Evolutionary conservation across 2,329 filamentous ascomycete genomes (phyloP).

Genomic region (Talaromyces sp.): DNA sequence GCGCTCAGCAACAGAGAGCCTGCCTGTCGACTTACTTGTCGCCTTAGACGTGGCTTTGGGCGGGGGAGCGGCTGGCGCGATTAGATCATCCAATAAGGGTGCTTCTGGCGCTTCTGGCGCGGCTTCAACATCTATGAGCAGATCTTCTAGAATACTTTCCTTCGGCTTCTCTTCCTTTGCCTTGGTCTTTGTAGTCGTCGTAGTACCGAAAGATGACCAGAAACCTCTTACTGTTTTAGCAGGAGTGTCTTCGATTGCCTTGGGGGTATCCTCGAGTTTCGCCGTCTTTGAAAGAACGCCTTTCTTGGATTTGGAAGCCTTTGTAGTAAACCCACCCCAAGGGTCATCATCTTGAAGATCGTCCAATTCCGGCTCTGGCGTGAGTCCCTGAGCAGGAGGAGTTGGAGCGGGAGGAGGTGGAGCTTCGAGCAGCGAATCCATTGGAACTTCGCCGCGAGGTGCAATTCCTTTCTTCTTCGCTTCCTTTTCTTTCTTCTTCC

Average conservation of each 20-base stretch:
- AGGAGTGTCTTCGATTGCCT: constrained; percentile 35
- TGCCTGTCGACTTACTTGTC: constrained; percentile 34
- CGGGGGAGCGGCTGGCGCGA: constrained; percentile 34
- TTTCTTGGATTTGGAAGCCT: constrained; percentile 35
- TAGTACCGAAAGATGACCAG: constrained; percentile 40
- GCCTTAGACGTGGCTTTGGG: constrained; percentile 39
- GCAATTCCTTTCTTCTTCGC: constrained; percentile 13
- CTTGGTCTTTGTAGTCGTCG: constrained; percentile 33
- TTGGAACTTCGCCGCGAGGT: constrained; percentile 1
- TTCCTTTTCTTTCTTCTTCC: constrained; percentile 12
- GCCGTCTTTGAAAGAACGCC: constrained; percentile 27
- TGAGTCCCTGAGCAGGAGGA: constrained; percentile 41
- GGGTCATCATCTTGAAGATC: constrained; percentile 29
- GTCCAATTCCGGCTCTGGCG: constrained; percentile 27
- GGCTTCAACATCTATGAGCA: constrained; percentile 32
- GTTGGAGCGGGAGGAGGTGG: constrained; percentile 46
- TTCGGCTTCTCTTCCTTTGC: constrained; percentile 42
- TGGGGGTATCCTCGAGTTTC: constrained; percentile 21
- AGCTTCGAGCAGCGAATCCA: constrained; percentile 24
- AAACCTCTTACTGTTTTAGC: constrained; percentile 35
- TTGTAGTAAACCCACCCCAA: constrained; percentile 35
- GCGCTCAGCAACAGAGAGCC: constrained; percentile 48
- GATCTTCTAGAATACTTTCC: constrained; percentile 21
- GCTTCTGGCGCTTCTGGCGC: constrained; percentile 29
- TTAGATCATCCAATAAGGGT: constrained; percentile 35